Percentiles rank a stretch among this genome's conserved stretches.
phyloP scores from a whole-genome alignment of 1,284 basidiomycete species.

The Puccinia polysora region DNA sequence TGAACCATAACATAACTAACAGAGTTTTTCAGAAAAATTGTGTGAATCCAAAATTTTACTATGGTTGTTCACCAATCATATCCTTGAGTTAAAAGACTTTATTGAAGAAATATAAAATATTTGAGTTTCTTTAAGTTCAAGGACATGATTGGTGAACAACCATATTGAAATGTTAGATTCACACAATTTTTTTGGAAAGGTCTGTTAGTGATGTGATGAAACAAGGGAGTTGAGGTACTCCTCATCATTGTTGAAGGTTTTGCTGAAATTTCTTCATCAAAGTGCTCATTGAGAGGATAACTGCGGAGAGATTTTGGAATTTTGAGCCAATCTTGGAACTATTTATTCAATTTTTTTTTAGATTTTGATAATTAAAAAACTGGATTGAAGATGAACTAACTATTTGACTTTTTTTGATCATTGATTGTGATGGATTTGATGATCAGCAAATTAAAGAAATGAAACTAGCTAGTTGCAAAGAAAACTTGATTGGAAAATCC shows the following conservation, averaged over 20 bases:
- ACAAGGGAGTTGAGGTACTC: slow-evolving; percentile 58
- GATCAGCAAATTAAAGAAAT: slow-evolving; percentile 65
- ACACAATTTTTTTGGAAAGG: slow-evolving; percentile 87
- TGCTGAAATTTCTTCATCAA: neutral
- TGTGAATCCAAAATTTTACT: slow-evolving; percentile 81
- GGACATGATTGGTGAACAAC: slow-evolving; percentile 85
- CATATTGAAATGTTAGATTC: slow-evolving; percentile 81
- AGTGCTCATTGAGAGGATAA: neutral
- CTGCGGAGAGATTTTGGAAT: neutral
- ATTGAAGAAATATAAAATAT: slow-evolving; percentile 3
- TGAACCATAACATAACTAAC: slow-evolving; percentile 77
- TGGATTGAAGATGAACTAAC: too few species aligned
- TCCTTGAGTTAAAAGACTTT: slow-evolving; percentile 55
- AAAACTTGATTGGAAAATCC: slow-evolving; percentile 71
- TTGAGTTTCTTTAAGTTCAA: slow-evolving; percentile 32
- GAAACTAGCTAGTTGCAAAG: slow-evolving; percentile 69
- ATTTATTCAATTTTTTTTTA: slow-evolving; percentile 51
- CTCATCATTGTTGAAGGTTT: slow-evolving; percentile 54
- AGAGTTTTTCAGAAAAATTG: slow-evolving; percentile 83
- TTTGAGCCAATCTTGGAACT: slow-evolving; percentile 51
- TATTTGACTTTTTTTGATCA: too few species aligned
- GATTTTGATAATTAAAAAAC: too few species aligned
- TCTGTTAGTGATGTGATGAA: slow-evolving; percentile 73
- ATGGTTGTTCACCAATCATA: slow-evolving; percentile 92
- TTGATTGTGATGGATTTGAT: slow-evolving; percentile 85